Evolutionary conservation across 2,329 filamentous ascomycete species (phyloP), one percentile per base, ranked within the genome.

Genomic region (Pseudocercospora cruenta): DNA sequence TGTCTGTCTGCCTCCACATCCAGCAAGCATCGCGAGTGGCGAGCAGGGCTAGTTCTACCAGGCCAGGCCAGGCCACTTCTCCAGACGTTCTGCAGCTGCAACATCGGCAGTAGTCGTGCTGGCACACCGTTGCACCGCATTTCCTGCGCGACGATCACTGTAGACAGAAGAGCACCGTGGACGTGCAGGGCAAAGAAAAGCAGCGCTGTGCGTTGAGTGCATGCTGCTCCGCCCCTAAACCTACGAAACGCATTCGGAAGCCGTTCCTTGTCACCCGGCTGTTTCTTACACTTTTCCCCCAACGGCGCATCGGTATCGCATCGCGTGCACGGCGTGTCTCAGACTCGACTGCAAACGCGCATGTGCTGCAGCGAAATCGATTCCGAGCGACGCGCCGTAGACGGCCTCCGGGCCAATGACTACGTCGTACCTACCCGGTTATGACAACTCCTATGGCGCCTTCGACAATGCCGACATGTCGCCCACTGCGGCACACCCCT

Each of bases 351-450:
- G 8, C 55, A 28, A 58, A 43, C 31, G 55, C 43, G 58, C 58
- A 60, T 60, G 58, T 51, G 58, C 58, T 49, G 58, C 54, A 33
- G 24, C 57, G 43, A 51, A 62, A 19, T 51, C 16, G 19, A 26
- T 36, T 26, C 54, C 47, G 51, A 62, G 49, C 63, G 24, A 54
- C 53, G 31, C 61, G 53, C 61, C 58, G 19, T 45, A 57, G 16
- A 21, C 59, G 64, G 67, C 64, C 67, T 66, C 26, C 61, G 67
- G 67, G 67, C 67, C 67, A 58, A 58, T 58, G 55, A 58, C 55
- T 36, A 58, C 93, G 72, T 97, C 93, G 72, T 97, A 97, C 78
- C 87, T 97, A 58, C 86, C 92, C 68, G 92, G 88, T 73, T 97
- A 97, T 78, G 93, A 97, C 78, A 88, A 94, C 24, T 33, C 66